Conservation (phyloP, 2,329 filamentous ascomycete genomes). For the Penicillium expansum region DNA sequence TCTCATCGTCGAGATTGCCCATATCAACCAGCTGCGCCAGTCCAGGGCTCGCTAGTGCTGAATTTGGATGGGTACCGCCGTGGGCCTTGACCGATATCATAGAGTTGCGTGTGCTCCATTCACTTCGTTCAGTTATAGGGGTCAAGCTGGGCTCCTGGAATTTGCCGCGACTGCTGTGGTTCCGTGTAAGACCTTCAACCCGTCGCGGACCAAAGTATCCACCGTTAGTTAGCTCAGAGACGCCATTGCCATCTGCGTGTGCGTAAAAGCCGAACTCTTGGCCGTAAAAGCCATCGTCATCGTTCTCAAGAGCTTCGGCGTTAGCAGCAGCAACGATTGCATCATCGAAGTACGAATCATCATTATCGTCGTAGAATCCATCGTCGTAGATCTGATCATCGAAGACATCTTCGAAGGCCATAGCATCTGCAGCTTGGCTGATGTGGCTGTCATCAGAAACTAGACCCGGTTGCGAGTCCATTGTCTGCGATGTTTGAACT, state of each 20-base stretch:
- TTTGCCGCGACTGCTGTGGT: slow-evolving; percentile 68
- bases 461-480: slow-evolving; percentile 45
- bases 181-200: slow-evolving; percentile 59
- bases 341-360: slow-evolving; percentile 75
- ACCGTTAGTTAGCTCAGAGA: slow-evolving; percentile 67
- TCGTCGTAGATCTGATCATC: slow-evolving; percentile 51
- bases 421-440: slow-evolving; percentile 45
- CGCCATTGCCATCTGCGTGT: slow-evolving; percentile 47
- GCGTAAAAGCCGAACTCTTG: slow-evolving; percentile 97
- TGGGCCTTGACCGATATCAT: slow-evolving; percentile 70
- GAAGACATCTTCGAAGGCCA: slow-evolving; percentile 39
- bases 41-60: slow-evolving; percentile 64
- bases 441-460: slow-evolving; percentile 51
- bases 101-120: slow-evolving; percentile 93
- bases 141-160: slow-evolving; percentile 88
- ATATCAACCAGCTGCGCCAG: slow-evolving; percentile 71
- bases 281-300: slow-evolving; percentile 91
- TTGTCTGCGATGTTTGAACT: slow-evolving; percentile 36
- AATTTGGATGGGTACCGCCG: slow-evolving; percentile 46
- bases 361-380: slow-evolving; percentile 58
- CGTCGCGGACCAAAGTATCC: slow-evolving; percentile 84
- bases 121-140: slow-evolving; percentile 91
- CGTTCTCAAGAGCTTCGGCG: slow-evolving; percentile 85
- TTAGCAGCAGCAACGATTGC: slow-evolving; percentile 93
- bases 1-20: slow-evolving; percentile 62